Evolutionary conservation across 768 basidiomycete genomes (phyloP).

Genomic region (Auriscalpium orientale): DNA sequence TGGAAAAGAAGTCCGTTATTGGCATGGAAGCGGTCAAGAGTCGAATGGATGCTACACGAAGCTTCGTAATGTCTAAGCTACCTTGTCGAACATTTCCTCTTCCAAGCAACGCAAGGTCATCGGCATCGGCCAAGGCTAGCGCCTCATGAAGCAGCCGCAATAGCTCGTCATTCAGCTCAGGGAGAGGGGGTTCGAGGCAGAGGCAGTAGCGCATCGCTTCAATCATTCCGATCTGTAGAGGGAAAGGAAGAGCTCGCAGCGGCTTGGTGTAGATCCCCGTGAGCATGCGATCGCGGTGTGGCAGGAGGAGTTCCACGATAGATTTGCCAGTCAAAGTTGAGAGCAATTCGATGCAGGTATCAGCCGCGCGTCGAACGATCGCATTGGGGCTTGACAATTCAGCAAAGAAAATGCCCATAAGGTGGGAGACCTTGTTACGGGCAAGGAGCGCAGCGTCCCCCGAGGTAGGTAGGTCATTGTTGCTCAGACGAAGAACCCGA

Average conservation of each 20-base stretch:
- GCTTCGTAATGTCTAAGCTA: slow-evolving; percentile 72
- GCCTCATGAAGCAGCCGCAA: slow-evolving; percentile 88
- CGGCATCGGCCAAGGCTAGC: slow-evolving; percentile 90
- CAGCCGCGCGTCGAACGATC: slow-evolving; percentile 77
- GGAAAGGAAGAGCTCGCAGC: slow-evolving; percentile 86
- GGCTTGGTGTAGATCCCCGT: slow-evolving; percentile 94
- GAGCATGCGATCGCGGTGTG: slow-evolving; percentile 82
- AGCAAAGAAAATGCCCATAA: slow-evolving; percentile 77
- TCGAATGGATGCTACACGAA: slow-evolving; percentile 91
- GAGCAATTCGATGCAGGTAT: slow-evolving; percentile 71
- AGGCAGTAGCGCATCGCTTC: slow-evolving; percentile 95
- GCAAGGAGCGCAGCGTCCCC: slow-evolving; percentile 33
- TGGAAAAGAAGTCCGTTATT: slow-evolving; percentile 85
- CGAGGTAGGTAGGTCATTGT: slow-evolving; percentile 38
- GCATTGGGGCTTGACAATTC: slow-evolving; percentile 85
- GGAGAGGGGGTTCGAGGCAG: slow-evolving; percentile 78
- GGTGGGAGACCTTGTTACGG: slow-evolving; percentile 53
- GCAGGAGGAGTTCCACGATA: slow-evolving; percentile 71
- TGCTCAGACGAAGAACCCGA: slow-evolving; percentile 55
- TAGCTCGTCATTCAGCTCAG: slow-evolving; percentile 89
- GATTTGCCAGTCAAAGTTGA: slow-evolving; percentile 66
- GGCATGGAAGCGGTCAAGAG: slow-evolving; percentile 92
- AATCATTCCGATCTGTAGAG: slow-evolving; percentile 96
- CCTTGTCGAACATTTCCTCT: slow-evolving; percentile 73
- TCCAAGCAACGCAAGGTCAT: slow-evolving; percentile 75